Percentiles rank a stretch among this genome's conserved stretches.
phyloP scores from a whole-genome alignment of 768 basidiomycete species.

The Rhodosporidiobolus odoratus region DNA sequence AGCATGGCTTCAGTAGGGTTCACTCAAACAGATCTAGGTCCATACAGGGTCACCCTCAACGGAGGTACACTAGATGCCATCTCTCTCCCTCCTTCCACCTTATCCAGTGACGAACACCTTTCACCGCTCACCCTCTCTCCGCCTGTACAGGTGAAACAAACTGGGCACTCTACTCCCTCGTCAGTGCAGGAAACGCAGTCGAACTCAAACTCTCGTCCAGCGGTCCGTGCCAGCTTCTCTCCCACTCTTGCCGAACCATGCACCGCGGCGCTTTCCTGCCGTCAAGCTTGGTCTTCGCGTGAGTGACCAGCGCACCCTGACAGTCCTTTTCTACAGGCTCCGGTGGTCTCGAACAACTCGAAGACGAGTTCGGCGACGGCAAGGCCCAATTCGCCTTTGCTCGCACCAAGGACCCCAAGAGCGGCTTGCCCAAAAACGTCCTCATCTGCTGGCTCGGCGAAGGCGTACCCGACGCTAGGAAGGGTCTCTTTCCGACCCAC shows the following conservation, averaged over 20 bases:
- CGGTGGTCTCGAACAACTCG: constrained; percentile 81
- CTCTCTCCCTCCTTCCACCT: background rate
- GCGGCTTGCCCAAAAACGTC: constrained; percentile 79
- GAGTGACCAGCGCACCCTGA: background rate
- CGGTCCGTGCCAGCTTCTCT: background rate
- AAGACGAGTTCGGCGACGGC: constrained; percentile 93
- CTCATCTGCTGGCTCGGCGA: constrained; percentile 92
- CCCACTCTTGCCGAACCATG: background rate
- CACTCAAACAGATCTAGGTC: background rate
- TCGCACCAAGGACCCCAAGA: constrained; percentile 48
- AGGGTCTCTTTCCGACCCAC: constrained; percentile 84
- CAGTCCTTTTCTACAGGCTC: constrained; percentile 54
- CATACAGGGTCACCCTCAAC: background rate
- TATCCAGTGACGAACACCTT: background rate
- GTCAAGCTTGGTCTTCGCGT: background rate
- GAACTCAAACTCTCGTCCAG: constrained; percentile 20
- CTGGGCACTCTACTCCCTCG: constrained; percentile 37
- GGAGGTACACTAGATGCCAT: background rate
- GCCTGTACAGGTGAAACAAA: constrained; percentile 12
- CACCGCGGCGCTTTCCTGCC: background rate
- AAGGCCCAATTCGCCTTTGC: constrained; percentile 52
- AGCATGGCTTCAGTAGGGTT: too few species aligned
- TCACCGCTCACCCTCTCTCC: background rate
- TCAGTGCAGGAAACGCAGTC: background rate
- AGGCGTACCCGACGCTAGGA: constrained; percentile 85